phyloP scores from a whole-genome alignment of 2,329 filamentous ascomycete genomes.

The Trichoderma koningiopsis region DNA sequence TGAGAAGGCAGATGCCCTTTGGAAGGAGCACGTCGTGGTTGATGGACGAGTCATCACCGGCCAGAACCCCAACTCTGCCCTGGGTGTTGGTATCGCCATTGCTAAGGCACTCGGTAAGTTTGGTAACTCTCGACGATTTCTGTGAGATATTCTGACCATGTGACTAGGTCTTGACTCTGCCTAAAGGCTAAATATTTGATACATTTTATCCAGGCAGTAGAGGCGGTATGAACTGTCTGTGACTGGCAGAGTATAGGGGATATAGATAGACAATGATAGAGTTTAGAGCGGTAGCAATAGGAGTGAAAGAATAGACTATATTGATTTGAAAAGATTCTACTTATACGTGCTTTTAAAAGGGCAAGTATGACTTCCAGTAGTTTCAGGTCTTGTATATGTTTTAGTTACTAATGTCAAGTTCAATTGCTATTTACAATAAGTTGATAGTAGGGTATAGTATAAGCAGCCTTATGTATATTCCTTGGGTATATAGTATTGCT shows the following conservation, averaged over 20 bases:
- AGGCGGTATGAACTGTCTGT: not conserved
- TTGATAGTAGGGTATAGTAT: no score
- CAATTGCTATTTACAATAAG: no score
- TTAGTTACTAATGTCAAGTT: no score
- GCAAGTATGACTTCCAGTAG: no score
- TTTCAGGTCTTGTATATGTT: no score
- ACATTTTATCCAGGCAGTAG: not conserved
- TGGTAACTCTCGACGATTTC: not conserved
- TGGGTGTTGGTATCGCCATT: constrained; percentile 46
- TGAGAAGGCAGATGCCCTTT: constrained; percentile 52
- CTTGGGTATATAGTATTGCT: no score
- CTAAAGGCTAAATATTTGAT: not conserved
- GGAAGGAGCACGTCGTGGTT: constrained; percentile 47
- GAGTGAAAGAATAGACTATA: no score
- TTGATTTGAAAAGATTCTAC: no score
- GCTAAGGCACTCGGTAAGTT: not conserved
- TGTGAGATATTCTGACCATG: not conserved
- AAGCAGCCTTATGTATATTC: no score
- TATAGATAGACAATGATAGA: not conserved
- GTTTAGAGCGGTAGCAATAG: no score
- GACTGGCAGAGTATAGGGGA: not conserved
- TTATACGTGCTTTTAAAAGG: no score
- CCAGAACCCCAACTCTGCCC: constrained; percentile 53
- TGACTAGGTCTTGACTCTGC: not conserved
- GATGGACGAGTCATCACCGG: constrained; percentile 53